These are phyloP conservation scores for Puccinia polysora DNA, from an alignment of 1,284 basidiomycete genomes.

Conservation along the genomic window DNA sequence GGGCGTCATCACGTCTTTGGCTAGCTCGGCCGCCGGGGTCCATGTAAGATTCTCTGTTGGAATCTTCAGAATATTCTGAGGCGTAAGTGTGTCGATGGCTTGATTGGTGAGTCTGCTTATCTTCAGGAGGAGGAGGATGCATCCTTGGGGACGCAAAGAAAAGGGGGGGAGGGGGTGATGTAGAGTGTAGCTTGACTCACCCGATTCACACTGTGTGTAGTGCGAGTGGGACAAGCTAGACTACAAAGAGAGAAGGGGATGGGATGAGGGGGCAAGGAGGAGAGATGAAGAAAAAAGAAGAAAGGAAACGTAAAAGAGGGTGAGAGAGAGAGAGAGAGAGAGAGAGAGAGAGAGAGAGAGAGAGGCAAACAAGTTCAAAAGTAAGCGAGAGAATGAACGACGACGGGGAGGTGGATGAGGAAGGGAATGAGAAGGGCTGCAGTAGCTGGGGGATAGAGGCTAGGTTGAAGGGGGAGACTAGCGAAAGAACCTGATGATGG, in stretches of 20 bases:
- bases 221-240: no score
- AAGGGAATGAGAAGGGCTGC: background rate
- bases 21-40: background rate
- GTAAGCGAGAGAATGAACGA: background rate
- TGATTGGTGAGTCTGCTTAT: background rate
- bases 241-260: no score
- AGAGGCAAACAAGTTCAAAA: background rate
- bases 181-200: no score
- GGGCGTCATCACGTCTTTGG: background rate
- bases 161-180: no score
- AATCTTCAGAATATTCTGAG: constrained; percentile 41
- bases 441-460: no score
- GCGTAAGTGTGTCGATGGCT: constrained; percentile 30
- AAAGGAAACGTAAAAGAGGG: background rate
- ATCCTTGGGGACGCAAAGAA: no score
- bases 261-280: background rate
- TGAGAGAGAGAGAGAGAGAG: background rate
- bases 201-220: no score
- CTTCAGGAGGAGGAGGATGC: constrained; percentile 8
- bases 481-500: no score
- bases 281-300: background rate
- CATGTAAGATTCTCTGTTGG: constrained; percentile 33
- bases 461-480: no score
- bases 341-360: background rate
- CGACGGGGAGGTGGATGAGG: background rate